Percentiles rank a stretch among this genome's conserved stretches.
phyloP scores from a whole-genome alignment of 2,329 filamentous ascomycete species.

The Fusarium hostae region DNA sequence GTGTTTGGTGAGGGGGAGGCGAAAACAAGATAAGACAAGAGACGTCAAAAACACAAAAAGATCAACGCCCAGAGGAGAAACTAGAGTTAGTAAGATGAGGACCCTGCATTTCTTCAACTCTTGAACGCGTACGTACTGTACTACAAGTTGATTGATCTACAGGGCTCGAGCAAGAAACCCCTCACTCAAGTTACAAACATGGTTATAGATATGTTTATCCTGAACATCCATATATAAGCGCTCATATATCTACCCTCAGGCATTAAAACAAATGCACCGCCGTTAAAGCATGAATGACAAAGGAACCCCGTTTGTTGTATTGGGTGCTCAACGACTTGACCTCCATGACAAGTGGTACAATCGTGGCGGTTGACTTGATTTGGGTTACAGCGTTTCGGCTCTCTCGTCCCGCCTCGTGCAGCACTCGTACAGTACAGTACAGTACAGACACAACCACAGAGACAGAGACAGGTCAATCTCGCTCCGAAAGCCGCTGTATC shows the following conservation, averaged over 20 bases:
- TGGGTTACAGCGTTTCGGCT: conserved; percentile 15
- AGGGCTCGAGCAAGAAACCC: conserved; percentile 4
- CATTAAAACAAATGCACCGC: conserved; percentile 1
- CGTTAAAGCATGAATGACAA: conserved; percentile 5
- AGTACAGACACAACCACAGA: not conserved
- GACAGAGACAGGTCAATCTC: conserved; percentile 12
- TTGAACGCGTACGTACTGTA: conserved; percentile 30
- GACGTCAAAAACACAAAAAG: not conserved
- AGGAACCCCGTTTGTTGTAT: not conserved
- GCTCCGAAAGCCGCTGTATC: conserved; percentile 17
- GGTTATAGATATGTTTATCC: conserved; percentile 6
- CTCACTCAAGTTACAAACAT: conserved; percentile 7
- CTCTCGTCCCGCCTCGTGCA: conserved; percentile 24
- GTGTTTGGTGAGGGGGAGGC: conserved; percentile 12
- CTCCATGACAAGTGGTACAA: conserved; percentile 1
- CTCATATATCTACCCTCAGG: conserved; percentile 4
- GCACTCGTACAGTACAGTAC: not conserved
- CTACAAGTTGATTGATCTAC: conserved; percentile 14
- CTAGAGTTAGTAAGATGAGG: not conserved
- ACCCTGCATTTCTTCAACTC: conserved; percentile 25
- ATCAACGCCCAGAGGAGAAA: conserved; percentile 10
- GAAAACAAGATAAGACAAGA: not conserved
- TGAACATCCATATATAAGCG: conserved; percentile 7
- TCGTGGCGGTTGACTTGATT: conserved; percentile 16
- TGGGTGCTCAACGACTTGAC: not conserved